Conservation (phyloP, 306 rosid genomes). For the Pterocarpus santalinus region DNA sequence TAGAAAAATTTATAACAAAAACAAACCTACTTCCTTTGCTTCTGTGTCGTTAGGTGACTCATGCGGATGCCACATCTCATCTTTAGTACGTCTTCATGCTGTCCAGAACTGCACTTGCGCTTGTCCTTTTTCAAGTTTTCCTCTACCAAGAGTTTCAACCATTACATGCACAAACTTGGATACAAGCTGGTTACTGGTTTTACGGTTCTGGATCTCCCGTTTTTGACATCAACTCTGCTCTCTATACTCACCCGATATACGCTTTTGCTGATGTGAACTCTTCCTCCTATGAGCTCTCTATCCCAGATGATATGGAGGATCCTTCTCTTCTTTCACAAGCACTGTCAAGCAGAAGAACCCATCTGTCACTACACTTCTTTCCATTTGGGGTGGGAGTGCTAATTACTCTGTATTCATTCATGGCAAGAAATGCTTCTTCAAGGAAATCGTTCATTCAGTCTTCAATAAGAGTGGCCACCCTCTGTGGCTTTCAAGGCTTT, state of each 20-base stretch:
- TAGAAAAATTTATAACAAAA: no score
- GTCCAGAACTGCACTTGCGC: background rate
- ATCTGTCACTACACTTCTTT: slow-evolving; percentile 41
- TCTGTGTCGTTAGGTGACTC: no score
- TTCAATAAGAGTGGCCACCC: slow-evolving; percentile 47
- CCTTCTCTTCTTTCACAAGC: slow-evolving; percentile 46
- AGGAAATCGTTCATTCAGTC: slow-evolving; percentile 53
- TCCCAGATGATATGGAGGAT: slow-evolving; percentile 7
- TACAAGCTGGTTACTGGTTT: slow-evolving; percentile 49
- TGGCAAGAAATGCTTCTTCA: slow-evolving; percentile 5
- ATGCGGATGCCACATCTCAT: no score
- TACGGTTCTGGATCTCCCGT: background rate
- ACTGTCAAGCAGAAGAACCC: slow-evolving; percentile 48
- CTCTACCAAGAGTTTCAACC: background rate
- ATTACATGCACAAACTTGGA: slow-evolving; percentile 48
- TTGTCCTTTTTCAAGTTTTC: background rate
- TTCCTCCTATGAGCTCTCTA: slow-evolving; percentile 48
- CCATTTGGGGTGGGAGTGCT: slow-evolving; percentile 29
- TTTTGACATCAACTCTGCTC: slow-evolving; percentile 47
- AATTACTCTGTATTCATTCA: background rate
- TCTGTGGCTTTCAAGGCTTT: slow-evolving; percentile 52
- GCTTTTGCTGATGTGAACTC: slow-evolving; percentile 46
- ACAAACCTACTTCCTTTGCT: no score
- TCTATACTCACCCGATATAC: slow-evolving; percentile 53
- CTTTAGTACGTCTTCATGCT: no score